Base-by-base conservation (phyloP, 352 stramenopile species). In the Phytophthora europaea region DNA sequence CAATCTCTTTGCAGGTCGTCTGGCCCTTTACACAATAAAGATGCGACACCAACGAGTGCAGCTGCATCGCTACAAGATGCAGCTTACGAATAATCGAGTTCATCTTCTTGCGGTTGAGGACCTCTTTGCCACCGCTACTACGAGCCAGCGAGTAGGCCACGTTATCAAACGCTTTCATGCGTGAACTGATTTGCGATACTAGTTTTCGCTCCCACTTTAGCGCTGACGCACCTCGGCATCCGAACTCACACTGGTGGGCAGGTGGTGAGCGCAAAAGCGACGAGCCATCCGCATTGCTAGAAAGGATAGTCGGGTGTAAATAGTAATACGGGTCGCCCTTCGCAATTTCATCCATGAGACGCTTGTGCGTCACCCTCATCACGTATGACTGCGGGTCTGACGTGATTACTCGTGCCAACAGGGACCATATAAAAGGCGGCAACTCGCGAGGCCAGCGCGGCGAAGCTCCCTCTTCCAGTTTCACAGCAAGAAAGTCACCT, bases 1-100 rank as follows among this genome's bases (percentile, higher is more conserved):
- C 79, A 8, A 78, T 78, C 40, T 90, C 84, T 62, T 79, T 82
- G 72, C 87, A 94, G n/a, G 67, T 76, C 0, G 61, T 51, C 20
- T 79, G 65, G 0, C 80, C 82, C 43, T 88, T 86, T 1, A 93
- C 43, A 52, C 87, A 93, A 71, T 91, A 93, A 8, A 94, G 34
- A 62, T 94, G 85, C 1, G 81, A 89, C 10, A 94, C 75, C 6
- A 94, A 64, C 16, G 84, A 91, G 61, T 94, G 87, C 12, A 94
- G 48, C 58, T 94, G 87, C 56, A 94, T 89, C 0, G 85, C 87
- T 34, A 94, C 85, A 15, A 94, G 74, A 65, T 94, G 87, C 23
- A 94, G 63, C 60, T 94, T 94, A 5, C 87, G 85, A 34, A 94
- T 92, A 18, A 88, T 93, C 20, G 87, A 93, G 70, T 94, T 94